Percentiles rank a stretch among this genome's conserved stretches.
phyloP scores from a whole-genome alignment of 2,329 filamentous ascomycete species.

The Incumbomyces delicatus region DNA sequence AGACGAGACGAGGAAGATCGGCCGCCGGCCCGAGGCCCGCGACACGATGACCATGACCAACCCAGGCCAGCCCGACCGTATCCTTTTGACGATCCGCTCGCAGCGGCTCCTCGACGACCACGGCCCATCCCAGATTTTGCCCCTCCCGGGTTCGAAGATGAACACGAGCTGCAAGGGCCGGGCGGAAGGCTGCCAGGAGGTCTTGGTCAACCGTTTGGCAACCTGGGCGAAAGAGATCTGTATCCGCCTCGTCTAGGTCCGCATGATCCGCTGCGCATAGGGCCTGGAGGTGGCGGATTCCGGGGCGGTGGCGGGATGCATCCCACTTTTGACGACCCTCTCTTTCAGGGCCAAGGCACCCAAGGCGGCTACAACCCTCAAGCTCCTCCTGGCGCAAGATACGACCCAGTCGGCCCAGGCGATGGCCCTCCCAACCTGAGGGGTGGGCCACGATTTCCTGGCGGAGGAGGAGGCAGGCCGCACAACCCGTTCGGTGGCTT shows the following conservation, averaged over 20 bases:
- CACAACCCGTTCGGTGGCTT: slow-evolving; percentile 48
- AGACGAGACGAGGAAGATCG: slow-evolving; percentile 32
- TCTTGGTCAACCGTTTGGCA: slow-evolving; percentile 30
- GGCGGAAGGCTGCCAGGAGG: slow-evolving; percentile 30
- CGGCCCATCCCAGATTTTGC: slow-evolving; percentile 64
- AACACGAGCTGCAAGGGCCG: slow-evolving; percentile 69
- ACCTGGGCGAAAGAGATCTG: slow-evolving; percentile 76
- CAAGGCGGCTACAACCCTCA: slow-evolving; percentile 54
- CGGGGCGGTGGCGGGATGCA: slow-evolving; percentile 77
- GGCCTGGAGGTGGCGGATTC: slow-evolving; percentile 50
- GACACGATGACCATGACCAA: slow-evolving; percentile 41
- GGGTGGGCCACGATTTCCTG: slow-evolving; percentile 36
- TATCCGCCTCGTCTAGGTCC: slow-evolving; percentile 81
- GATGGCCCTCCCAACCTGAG: slow-evolving; percentile 43
- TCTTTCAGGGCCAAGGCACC: slow-evolving; percentile 57
- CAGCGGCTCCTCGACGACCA: slow-evolving; percentile 49
- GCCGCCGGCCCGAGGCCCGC: slow-evolving; percentile 37
- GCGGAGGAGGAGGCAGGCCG: slow-evolving; percentile 30
- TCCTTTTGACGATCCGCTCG: slow-evolving; percentile 59
- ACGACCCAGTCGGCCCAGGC: slow-evolving; percentile 75
- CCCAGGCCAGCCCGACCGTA: slow-evolving; percentile 57
- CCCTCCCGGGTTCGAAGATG: slow-evolving; percentile 87
- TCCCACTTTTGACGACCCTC: slow-evolving; percentile 83
- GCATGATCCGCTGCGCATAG: slow-evolving; percentile 67
- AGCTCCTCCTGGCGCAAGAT: slow-evolving; percentile 79